Evolutionary conservation across 306 rosid species (phyloP).

Genomic region (Vigna angularis): DNA sequence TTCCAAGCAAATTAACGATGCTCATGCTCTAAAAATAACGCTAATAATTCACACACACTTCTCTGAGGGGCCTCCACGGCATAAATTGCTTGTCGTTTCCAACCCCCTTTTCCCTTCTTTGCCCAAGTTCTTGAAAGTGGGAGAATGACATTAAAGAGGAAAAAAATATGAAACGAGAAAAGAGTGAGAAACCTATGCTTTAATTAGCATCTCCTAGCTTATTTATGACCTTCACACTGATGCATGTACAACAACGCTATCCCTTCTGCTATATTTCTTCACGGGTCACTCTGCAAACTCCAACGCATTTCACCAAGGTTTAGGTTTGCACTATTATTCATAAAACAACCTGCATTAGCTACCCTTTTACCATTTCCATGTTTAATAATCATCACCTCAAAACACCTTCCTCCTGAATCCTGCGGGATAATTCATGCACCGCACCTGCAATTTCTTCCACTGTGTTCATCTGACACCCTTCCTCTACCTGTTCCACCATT

Average conservation of each 20-base stretch:
- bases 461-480: conserved; percentile 67
- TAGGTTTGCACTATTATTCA: background rate
- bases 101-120: background rate
- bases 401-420: conserved; percentile 59
- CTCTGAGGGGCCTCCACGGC: conserved; percentile 16
- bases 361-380: background rate
- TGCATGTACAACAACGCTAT: conserved; percentile 40
- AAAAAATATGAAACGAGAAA: background rate
- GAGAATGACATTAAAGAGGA: background rate
- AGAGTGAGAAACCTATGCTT: conserved; percentile 16
- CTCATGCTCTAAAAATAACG: conserved; percentile 4
- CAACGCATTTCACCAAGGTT: background rate
- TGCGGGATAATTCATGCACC: conserved; percentile 65
- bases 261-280: background rate
- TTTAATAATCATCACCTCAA: conserved; percentile 43
- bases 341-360: background rate
- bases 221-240: conserved; percentile 17
- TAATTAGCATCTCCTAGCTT: conserved; percentile 38
- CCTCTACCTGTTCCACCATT: conserved; percentile 61
- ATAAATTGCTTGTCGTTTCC: conserved; percentile 28
- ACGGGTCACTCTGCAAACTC: background rate
- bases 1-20: conserved; percentile 34
- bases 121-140: background rate
- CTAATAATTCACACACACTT: conserved; percentile 33
- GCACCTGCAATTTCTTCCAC: conserved; percentile 82